Evolutionary conservation across 805 yeast species (phyloP), one percentile per base, ranked within the genome.

Genomic region (Starmerella riodocensis): DNA sequence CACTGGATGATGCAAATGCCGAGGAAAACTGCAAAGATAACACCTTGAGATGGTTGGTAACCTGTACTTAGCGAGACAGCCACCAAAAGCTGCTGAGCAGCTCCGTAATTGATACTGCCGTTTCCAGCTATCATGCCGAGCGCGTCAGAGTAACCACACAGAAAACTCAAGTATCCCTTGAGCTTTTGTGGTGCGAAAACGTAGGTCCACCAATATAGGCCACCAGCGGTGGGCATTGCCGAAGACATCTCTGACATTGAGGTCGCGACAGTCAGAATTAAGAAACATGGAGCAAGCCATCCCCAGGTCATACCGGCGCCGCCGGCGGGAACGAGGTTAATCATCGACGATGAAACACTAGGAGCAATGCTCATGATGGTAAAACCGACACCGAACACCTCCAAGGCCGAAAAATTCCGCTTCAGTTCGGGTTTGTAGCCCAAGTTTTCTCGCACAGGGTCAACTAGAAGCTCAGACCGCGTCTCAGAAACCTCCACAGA

Each of bases 201-300:
- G 55, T 66, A 72, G 2, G 80, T 71, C 75, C 78, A 74, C 56
- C 70, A 74, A 52, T 75, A 78, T 30, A 78, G 60, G 11, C 85
- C 85, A 39, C 85, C 85, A 20, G 79, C 71, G 0, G 85, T 78
- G 27, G 86, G 85, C 47, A 74, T 69, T 2, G 82, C 69, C 26
- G 76, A 68, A 1, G 78, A 80, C 47, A 76, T 56, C 50, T 76
- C 78, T 3, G 81, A 66, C 74, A 78, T 71, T 9, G 77, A 64
- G 6, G 67, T 46, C 18, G 82, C 83, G 19, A 74, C 66, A 8
- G 64, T 52, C 32, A 76, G 53, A 39, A 77, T 74, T 50, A 74
- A 71, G 11, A 64, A 42, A 8, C 74, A 67, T 23, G 80, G 67
- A 13, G 71, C 51, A 32, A 74, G 57, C 86, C 86, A 78, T 34